These are phyloP conservation scores for Jamesozyma spencerorum DNA, from an alignment of 805 yeast genomes.

Conservation along the genomic window DNA sequence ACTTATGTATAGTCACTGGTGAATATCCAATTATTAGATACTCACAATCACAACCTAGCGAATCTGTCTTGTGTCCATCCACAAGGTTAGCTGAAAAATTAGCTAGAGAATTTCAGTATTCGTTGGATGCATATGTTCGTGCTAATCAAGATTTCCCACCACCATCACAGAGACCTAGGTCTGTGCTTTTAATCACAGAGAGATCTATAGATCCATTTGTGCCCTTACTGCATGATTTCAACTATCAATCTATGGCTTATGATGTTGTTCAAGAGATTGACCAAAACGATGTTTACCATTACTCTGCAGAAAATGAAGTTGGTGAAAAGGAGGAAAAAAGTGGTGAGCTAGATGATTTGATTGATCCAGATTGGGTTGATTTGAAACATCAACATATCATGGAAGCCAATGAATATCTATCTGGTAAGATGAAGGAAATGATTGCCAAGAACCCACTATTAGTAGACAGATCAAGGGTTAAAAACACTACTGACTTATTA, in stretches of 20 bases:
- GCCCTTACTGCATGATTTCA: conserved; percentile 81
- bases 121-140: conserved; percentile 69
- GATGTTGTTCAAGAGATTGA: conserved; percentile 50
- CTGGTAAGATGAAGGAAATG: conserved; percentile 51
- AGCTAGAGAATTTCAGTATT: conserved; percentile 62
- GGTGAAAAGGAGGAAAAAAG: conserved; percentile 36
- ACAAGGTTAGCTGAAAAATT: conserved; percentile 55
- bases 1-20: conserved; percentile 67
- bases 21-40: conserved; percentile 84
- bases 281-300: conserved; percentile 39
- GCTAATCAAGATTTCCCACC: conserved; percentile 54
- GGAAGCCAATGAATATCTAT: conserved; percentile 57
- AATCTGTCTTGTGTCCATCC: conserved; percentile 42
- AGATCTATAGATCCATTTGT: conserved; percentile 75
- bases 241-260: conserved; percentile 85
- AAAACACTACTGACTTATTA: conserved; percentile 60
- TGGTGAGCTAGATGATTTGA: conserved; percentile 43
- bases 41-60: conserved; percentile 43
- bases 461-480: conserved; percentile 57
- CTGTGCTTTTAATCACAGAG: conserved; percentile 70
- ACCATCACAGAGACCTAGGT: conserved; percentile 50
- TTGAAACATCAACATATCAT: conserved; percentile 68
- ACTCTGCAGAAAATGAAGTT: conserved; percentile 46
- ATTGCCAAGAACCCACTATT: conserved; percentile 65
- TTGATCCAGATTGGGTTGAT: conserved; percentile 62